Base-by-base conservation (phyloP, 2,329 filamentous ascomycete genomes). In the Epichloe brachyelytri region DNA sequence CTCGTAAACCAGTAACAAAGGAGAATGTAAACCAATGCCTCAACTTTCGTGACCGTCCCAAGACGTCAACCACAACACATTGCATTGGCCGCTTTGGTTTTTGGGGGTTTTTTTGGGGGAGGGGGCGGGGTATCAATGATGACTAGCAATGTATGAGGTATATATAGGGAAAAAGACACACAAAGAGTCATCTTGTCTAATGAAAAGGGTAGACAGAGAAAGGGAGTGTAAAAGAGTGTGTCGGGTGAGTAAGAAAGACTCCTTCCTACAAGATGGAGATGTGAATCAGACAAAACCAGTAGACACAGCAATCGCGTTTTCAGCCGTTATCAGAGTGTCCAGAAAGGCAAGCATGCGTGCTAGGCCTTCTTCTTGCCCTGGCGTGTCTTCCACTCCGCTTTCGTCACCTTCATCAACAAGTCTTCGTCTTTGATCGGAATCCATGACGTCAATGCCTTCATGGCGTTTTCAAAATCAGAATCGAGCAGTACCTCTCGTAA, bases 371-470 rank as follows among this genome's bases (percentile, higher is more conserved):
- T 75, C 61, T 70, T 77, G 60, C 65, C 67, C 57, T 75, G 70
- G 56, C 79, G 76, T 47, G 72, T 67, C 71, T 86, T 95, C 79
- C 86, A 96, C 70, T 97, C 91, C 14, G 87, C 82, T 62, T 84
- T 84, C 26, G 88, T 83, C 53, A 96, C 88, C 60, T 83, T 84
- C 88, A 98, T 95, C 60, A 98, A 76, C 52, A 95, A 69, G 64
- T 97, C 89, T 63, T 95, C 88, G 61, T 98, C 91, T 68, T 88
- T 88, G 65, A 98, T 85, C 19, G 91, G 89, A 43, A 97, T 85
- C 82, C 88, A 95, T 51, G 86, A 89, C 33, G 93, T 97, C 55
- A 98, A 74, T 7, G 90, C 86, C 71, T 96, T 97, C 93, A 98
- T 98, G 45, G 86, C 86, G 62, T 94, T 95, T 66, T 98, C 93